Evolutionary conservation across 371 early-diverging fungal genomes (phyloP), one percentile per base, ranked within the genome.

Genomic region (Catenaria anguillulae): DNA sequence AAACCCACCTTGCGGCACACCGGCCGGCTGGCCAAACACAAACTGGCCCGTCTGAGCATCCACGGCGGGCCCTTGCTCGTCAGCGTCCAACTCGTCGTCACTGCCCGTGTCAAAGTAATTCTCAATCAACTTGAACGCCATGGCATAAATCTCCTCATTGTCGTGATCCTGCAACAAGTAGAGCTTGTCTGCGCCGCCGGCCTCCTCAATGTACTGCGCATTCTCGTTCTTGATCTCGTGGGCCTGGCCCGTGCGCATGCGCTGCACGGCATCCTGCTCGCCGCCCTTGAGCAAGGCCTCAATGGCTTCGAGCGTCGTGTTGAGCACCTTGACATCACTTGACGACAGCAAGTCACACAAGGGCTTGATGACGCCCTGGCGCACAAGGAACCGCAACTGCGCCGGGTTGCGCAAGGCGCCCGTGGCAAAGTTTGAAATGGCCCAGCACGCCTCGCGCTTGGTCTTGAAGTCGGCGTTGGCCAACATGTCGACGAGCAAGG

Each of bases 361-460:
- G 12, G 98, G 97, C 69, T 85, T 88, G 71, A 99, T 94, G 71
- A 88, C 84, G 23, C 95, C 95, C 66, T 87, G 86, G 48, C 79
- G 71, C 37, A 97, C 93, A 35, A 99, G 77, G 73, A 92, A 91
- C 69, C 81, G 78, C 60, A 91, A 84, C 67, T 93, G 94, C 19
- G 89, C 88, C n/a, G 96, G 94, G 70, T 86, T 82, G 66, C 79
- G 80, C 23, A 92, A 69, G 29, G 90, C 93, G 40, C 93, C 92
- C 8, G 94, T 88, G 0, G 96, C 94, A 23, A 97, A 97, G 71
- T 99, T 99, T 24, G 94, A 92, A 56, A 99, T 84, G 52, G 99
- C 99, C 99, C 98, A 99, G 78, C 97, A 97, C 6, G 99, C 99
- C 76, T 99, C 99, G 79, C 92, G 96, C 73, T 93, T 90, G 61